phyloP scores from a whole-genome alignment of 106 monocot species.

The Dendrobium chrysotoxum region DNA sequence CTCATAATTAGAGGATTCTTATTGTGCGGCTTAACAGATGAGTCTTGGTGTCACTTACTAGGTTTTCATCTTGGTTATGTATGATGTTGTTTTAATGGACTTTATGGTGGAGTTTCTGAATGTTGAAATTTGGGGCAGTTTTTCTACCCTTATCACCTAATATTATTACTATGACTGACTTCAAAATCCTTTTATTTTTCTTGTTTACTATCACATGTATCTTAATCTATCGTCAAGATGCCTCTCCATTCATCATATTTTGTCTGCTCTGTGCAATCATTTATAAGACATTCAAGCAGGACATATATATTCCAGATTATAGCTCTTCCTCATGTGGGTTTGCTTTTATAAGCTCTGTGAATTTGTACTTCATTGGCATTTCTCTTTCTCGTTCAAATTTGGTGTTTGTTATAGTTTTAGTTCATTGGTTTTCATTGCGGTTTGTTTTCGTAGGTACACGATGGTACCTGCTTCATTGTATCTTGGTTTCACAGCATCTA shows the following conservation, averaged over 20 bases:
- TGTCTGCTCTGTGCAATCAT: not conserved
- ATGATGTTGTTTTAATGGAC: not conserved
- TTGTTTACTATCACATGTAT: not conserved
- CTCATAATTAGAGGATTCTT: not conserved
- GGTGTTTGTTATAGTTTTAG: not conserved
- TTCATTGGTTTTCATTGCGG: not conserved
- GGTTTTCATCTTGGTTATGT: not conserved
- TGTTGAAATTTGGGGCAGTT: not conserved
- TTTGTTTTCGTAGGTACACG: conserved; percentile 67
- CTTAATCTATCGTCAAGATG: not conserved
- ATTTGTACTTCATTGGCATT: not conserved
- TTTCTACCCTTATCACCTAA: not conserved
- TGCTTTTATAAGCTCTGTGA: not conserved
- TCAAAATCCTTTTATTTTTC: not conserved
- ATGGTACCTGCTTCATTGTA: conserved; percentile 94
- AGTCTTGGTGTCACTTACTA: not conserved
- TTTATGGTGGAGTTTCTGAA: not conserved
- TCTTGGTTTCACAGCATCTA: conserved; percentile 90
- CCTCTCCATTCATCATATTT: not conserved
- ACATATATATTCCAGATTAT: not conserved
- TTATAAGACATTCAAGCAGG: not conserved
- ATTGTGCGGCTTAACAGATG: not conserved
- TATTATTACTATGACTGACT: not conserved
- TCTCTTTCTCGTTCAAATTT: not conserved
- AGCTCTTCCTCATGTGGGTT: not conserved